Base-by-base conservation (phyloP, 2,329 filamentous ascomycete species). In the Fusarium sp. region DNA sequence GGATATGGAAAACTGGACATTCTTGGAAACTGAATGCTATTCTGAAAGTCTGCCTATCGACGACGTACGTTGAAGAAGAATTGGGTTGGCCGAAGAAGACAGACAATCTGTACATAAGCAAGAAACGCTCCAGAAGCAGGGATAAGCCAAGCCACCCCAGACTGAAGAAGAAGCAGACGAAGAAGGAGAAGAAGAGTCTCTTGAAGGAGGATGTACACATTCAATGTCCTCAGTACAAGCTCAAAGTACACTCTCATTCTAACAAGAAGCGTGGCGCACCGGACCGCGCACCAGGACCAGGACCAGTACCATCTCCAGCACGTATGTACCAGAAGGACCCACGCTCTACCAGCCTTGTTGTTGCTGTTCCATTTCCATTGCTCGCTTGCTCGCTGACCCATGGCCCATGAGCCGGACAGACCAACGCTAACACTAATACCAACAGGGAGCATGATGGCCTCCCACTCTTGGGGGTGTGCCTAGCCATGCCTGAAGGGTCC, bases 101-200 rank as follows among this genome's bases (percentile, higher is more conserved):
- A 62, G 51, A 73, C 51, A 62, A 61, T 29, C n/a, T 42, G 39
- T 25, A n/a, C n/a, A n/a, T n/a, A 38, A 37, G 42, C 56, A 69
- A 54, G 70, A 62, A 49, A 63, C 27, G 51, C 54, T 48, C 29
- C 12, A 33, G 58, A 63, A 62, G 56, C 66, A 63, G 29, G 64
- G 58, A 70, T 60, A 73, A 76, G 74, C 74, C 73, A 76, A 76
- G 74, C 74, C 73, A 76, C 68, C 72, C 66, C 73, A 60, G 65
- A 74, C 72, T 54, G 42, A 39, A 31, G 23, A 35, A 66, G 45
- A 12, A 35, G 33, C 6, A 6, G 23, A 35, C 51, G 44, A 31
- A 18, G 16, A 37, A 37, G 16, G 14, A 37, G 44, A 31, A 63
- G 25, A 46, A 46, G 38, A 33, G 23, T 18, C 23, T 29, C 35